Evolutionary conservation across 2,329 filamentous ascomycete genomes (phyloP).

Genomic region (Lithohypha guttulata): DNA sequence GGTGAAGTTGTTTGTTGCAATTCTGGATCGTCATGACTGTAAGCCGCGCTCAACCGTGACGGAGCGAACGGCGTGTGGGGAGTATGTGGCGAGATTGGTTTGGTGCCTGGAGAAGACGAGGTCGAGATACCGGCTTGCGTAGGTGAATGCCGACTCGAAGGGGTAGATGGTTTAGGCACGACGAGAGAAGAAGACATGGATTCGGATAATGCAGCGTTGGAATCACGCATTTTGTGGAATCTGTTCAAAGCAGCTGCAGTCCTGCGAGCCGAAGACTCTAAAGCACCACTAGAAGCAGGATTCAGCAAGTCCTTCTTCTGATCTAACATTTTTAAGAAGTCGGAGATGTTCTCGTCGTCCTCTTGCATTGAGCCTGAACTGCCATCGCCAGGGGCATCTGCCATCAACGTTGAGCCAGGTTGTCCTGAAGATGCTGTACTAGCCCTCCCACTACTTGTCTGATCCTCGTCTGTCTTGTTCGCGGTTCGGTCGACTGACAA

Average conservation of each 20-base stretch:
- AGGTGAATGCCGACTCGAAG: constrained; percentile 62
- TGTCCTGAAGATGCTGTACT: constrained; percentile 44
- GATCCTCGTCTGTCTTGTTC: constrained; percentile 38
- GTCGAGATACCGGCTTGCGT: constrained; percentile 63
- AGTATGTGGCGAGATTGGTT: constrained; percentile 79
- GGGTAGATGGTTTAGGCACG: constrained; percentile 70
- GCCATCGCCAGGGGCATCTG: constrained; percentile 52
- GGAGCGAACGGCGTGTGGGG: constrained; percentile 90
- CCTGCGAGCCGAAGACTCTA: constrained; percentile 60
- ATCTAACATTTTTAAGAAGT: constrained; percentile 83
- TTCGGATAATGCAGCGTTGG: constrained; percentile 78
- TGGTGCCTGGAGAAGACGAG: constrained; percentile 79
- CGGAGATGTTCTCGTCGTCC: constrained; percentile 86
- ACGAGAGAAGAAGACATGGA: constrained; percentile 86
- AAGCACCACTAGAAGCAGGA: constrained; percentile 45
- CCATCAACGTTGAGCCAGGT: constrained; percentile 69
- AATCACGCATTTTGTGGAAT: constrained; percentile 82
- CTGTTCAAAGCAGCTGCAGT: constrained; percentile 71
- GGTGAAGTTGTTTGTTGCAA: constrained; percentile 16
- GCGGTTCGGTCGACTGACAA: constrained; percentile 66
- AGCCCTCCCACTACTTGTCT: constrained; percentile 47
- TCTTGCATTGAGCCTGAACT: constrained; percentile 57
- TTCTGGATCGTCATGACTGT: constrained; percentile 36
- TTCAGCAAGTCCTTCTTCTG: constrained; percentile 74
- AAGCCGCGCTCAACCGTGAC: constrained; percentile 79